Evolutionary conservation across 768 basidiomycete genomes (phyloP).

Genomic region (Pisolithus albus): DNA sequence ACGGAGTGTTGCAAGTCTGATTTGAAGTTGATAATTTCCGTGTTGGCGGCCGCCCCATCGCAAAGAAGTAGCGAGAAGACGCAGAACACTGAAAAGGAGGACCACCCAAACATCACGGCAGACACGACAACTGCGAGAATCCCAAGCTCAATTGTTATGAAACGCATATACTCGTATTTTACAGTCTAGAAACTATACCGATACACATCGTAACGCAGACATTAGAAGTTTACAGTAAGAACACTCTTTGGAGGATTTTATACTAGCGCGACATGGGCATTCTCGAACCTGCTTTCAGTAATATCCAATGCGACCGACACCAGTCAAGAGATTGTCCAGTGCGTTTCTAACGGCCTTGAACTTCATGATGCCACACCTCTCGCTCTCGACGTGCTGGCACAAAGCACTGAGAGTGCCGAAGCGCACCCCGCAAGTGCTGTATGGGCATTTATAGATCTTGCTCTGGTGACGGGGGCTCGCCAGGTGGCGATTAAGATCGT

Average conservation of each 20-base stretch:
- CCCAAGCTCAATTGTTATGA: too few relatives aligned
- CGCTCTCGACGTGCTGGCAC: constrained; percentile 61
- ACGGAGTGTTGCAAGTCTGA: constrained; percentile 19
- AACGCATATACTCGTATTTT: too few relatives aligned
- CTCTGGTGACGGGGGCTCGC: constrained; percentile 53
- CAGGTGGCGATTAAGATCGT: constrained; percentile 53
- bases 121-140: background rate
- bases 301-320: constrained; percentile 10
- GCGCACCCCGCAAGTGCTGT: constrained; percentile 32
- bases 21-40: constrained; percentile 58
- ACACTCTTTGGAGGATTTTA: too few relatives aligned
- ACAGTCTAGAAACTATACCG: too few relatives aligned
- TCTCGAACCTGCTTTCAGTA: constrained; percentile 7
- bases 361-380: constrained; percentile 46
- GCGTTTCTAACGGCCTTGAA: constrained; percentile 37
- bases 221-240: too few relatives aligned
- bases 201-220: too few relatives aligned
- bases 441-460: constrained; percentile 50
- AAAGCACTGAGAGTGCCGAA: constrained; percentile 53
- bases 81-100: constrained; percentile 9
- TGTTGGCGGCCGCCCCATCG: constrained; percentile 41
- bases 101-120: constrained; percentile 6
- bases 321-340: constrained; percentile 30
- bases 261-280: too few relatives aligned
- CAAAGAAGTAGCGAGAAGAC: constrained; percentile 15